phyloP scores from a whole-genome alignment of 2,329 filamentous ascomycete species.

The Fusarium praegraminearum region DNA sequence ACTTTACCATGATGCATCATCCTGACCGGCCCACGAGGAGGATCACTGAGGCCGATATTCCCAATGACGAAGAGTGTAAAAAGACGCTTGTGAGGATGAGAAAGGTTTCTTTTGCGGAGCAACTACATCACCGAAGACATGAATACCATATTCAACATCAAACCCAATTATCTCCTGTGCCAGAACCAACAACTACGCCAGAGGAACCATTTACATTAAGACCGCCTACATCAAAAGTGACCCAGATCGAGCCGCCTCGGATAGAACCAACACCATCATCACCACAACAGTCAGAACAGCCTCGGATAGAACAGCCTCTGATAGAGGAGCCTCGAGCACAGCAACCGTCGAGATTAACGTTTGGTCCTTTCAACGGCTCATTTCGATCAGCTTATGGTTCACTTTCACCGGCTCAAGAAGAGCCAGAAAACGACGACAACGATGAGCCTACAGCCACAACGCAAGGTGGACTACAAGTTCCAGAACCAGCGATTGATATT shows the following conservation, averaged over 20 bases:
- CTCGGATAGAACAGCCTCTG: not conserved
- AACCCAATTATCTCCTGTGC: slow-evolving; percentile 20
- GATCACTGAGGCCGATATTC: slow-evolving; percentile 39
- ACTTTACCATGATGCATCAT: slow-evolving; percentile 42
- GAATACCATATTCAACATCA: slow-evolving; percentile 13
- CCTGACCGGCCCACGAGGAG: slow-evolving; percentile 41
- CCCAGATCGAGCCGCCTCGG: not conserved
- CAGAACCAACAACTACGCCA: slow-evolving; percentile 7
- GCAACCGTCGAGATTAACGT: slow-evolving; percentile 31
- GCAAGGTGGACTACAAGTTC: not conserved
- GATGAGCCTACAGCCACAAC: not conserved
- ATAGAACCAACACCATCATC: not conserved
- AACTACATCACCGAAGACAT: slow-evolving; percentile 26
- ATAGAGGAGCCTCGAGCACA: slow-evolving; percentile 17
- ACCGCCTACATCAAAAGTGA: not conserved
- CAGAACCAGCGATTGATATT: slow-evolving; percentile 8
- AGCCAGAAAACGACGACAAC: slow-evolving; percentile 8
- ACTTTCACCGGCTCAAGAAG: slow-evolving; percentile 37
- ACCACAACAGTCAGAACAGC: slow-evolving; percentile 1
- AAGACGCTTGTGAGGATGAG: slow-evolving; percentile 30
- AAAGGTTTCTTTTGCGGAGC: slow-evolving; percentile 32
- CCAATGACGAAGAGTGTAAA: slow-evolving; percentile 43
- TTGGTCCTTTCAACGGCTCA: slow-evolving; percentile 23
- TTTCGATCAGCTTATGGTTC: slow-evolving; percentile 24
- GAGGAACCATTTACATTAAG: not conserved